These are phyloP conservation scores for Phytophthora sp. DNA, from an alignment of 352 stramenopile genomes.

Conservation along the genomic window DNA sequence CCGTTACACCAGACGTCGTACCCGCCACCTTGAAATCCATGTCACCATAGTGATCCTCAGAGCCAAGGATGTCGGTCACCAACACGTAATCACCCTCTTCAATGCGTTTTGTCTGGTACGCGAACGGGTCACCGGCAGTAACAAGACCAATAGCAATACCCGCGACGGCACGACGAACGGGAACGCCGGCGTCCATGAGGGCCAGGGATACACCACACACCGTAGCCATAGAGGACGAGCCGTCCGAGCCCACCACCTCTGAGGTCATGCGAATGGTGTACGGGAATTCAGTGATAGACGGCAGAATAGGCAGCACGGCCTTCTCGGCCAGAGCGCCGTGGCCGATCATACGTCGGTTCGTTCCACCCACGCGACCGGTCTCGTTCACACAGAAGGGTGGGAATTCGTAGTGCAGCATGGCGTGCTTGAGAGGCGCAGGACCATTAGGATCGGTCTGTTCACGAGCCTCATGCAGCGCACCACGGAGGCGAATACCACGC, in stretches of 20 bases:
- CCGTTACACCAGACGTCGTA: conserved; percentile 91
- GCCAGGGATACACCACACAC: conserved; percentile 97
- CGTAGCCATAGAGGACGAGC: conserved; percentile 96
- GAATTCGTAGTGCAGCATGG: conserved; percentile 99
- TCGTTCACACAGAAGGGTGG: conserved; percentile 97
- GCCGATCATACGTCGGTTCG: conserved; percentile 94
- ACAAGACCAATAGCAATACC: conserved; percentile 96
- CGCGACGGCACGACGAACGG: conserved; percentile 92
- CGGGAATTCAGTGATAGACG: conserved; percentile 92
- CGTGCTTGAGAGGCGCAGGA: conserved; percentile 62
- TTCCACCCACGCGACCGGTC: conserved; percentile 85
- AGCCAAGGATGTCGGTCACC: conserved; percentile 97
- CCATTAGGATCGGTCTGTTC: conserved; percentile 42
- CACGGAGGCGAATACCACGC: conserved; percentile 72
- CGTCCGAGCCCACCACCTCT: conserved; percentile 95
- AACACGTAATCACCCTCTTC: conserved; percentile 82
- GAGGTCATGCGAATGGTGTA: conserved; percentile 97
- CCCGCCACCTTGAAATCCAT: conserved; percentile 99
- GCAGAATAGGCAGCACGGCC: conserved; percentile 93
- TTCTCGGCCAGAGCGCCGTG: conserved; percentile 98
- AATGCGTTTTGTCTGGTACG: conserved; percentile 59
- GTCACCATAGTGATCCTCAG: conserved; percentile 97
- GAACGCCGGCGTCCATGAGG: conserved; percentile 97
- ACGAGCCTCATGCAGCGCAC: conserved; percentile 53
- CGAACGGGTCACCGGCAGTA: conserved; percentile 70